phyloP scores from a whole-genome alignment of 257 asterid genomes.

The Cynanchum wilfordii region DNA sequence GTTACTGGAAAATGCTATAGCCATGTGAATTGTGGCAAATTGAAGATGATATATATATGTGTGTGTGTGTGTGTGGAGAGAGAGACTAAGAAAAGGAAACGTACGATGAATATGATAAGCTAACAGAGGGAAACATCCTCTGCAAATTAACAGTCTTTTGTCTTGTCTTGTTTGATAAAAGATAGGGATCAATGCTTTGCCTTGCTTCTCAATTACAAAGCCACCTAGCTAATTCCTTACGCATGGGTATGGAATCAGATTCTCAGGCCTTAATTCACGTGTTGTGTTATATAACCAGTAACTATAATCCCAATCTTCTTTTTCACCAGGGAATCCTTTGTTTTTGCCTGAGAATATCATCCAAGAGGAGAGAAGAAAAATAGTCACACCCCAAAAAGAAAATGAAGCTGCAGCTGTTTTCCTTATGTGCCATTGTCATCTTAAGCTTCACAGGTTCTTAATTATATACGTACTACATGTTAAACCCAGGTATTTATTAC shows the following conservation, averaged over 20 bases:
- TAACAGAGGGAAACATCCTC: background rate
- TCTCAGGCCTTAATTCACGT: background rate
- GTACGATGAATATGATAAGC: background rate
- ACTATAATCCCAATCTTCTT: background rate
- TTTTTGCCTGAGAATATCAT: background rate
- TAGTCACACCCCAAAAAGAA: background rate
- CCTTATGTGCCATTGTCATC: slow-evolving; percentile 21
- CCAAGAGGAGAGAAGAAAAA: background rate
- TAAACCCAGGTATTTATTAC: too few relatives aligned
- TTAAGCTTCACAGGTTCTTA: slow-evolving; percentile 38
- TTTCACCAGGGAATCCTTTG: background rate
- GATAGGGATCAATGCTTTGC: slow-evolving; percentile 15
- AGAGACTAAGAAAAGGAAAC: background rate
- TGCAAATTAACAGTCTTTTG: background rate
- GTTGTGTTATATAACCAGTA: background rate
- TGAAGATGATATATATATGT: background rate
- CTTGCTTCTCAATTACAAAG: slow-evolving; percentile 8
- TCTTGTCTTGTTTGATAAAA: background rate
- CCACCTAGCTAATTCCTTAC: slow-evolving; percentile 9
- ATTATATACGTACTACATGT: too few relatives aligned
- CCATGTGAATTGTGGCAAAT: background rate
- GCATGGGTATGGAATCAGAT: slow-evolving; percentile 10
- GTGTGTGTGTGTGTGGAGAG: too few relatives aligned
- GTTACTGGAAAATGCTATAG: background rate
- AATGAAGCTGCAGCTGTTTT: slow-evolving; percentile 31